Evolutionary conservation across 2,329 filamentous ascomycete genomes (phyloP).

Genomic region (Paraphaeosphaeria sporulosa): DNA sequence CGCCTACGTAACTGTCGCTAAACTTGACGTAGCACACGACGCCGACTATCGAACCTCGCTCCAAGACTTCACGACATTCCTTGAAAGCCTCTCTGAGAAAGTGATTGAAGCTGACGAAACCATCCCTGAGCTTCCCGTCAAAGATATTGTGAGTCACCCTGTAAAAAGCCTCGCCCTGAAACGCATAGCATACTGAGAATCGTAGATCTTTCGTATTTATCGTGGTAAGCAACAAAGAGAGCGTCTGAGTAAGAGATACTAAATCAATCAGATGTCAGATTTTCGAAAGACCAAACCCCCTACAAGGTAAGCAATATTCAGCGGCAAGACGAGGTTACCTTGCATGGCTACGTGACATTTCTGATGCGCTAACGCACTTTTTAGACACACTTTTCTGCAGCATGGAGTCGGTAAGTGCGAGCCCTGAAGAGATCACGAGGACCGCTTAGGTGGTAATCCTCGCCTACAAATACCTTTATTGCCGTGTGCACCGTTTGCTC

Average conservation of each 20-base stretch:
- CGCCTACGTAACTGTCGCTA: conserved; percentile 16
- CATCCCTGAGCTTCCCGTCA: conserved; percentile 83
- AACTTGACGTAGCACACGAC: conserved; percentile 70
- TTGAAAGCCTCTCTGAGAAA: conserved; percentile 74
- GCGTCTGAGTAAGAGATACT: background rate
- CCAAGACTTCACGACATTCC: conserved; percentile 82
- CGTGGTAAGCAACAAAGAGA: conserved; percentile 51
- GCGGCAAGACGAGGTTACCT: conserved; percentile 13
- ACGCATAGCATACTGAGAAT: conserved; percentile 21
- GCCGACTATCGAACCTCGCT: conserved; percentile 78
- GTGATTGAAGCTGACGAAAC: conserved; percentile 78
- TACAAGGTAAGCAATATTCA: conserved; percentile 72
- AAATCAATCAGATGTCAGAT: conserved; percentile 71
- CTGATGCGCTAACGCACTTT: conserved; percentile 5
- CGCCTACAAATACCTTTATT: background rate
- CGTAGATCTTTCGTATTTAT: conserved; percentile 81
- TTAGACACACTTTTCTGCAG: conserved; percentile 81
- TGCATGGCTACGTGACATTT: conserved; percentile 14
- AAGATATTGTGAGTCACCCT: conserved; percentile 71
- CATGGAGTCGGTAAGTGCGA: conserved; percentile 58
- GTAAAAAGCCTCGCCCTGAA: background rate
- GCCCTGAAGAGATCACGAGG: background rate
- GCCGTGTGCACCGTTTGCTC: conserved; percentile 33
- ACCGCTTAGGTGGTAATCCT: conserved; percentile 5
- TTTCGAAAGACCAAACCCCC: conserved; percentile 82